Percentiles rank a stretch among this genome's conserved stretches.
Evolutionary conservation across 2,329 filamentous ascomycete species (phyloP).

Genomic region (Seiridium cupressi): DNA sequence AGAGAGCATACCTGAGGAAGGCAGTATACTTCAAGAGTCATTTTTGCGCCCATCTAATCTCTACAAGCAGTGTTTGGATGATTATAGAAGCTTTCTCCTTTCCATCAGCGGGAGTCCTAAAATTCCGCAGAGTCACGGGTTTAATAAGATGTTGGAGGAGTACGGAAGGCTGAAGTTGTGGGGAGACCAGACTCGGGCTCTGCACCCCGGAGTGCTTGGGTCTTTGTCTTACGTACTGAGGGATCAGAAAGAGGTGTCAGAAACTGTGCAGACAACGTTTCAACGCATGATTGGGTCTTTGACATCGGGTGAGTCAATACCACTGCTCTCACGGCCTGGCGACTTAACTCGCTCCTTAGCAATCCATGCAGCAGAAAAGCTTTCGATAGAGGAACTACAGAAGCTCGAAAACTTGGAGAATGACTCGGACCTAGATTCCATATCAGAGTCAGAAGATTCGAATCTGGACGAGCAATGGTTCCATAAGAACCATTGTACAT

Average conservation of each 20-base stretch:
- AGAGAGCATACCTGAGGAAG: background rate
- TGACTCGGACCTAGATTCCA: background rate
- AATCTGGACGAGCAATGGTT: background rate
- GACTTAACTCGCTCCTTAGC: background rate
- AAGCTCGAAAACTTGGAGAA: background rate
- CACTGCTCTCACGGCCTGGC: background rate
- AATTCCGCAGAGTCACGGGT: background rate
- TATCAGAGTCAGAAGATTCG: background rate
- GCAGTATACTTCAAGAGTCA: background rate
- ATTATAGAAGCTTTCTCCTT: background rate
- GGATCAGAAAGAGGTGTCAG: background rate
- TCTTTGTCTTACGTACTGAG: background rate
- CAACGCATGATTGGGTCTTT: background rate
- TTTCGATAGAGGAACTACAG: background rate
- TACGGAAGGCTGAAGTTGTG: background rate
- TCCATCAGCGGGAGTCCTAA: background rate
- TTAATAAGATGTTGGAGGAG: background rate
- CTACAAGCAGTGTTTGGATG: background rate
- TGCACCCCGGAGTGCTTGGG: background rate
- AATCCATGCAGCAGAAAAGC: background rate
- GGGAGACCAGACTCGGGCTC: background rate
- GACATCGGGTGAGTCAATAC: background rate
- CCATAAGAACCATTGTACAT: background rate
- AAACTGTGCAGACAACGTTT: background rate
- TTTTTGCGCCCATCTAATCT: background rate